phyloP scores from a whole-genome alignment of 2,329 filamentous ascomycete species.

The Malbranchea zuffiana region DNA sequence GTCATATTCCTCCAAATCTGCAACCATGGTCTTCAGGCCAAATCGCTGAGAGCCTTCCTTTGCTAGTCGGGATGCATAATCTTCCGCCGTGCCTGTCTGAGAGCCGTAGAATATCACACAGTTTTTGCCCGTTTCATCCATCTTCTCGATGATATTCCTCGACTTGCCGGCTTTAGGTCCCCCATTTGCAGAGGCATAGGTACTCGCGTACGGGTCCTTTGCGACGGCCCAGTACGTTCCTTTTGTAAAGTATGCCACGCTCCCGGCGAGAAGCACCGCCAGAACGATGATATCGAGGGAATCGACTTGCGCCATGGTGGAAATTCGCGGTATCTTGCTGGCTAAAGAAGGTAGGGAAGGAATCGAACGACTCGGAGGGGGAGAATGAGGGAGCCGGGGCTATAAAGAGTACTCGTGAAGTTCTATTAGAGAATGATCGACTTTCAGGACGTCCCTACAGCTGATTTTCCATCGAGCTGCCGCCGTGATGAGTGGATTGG shows the following conservation, averaged over 20 bases:
- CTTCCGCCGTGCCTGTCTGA: constrained; percentile 94
- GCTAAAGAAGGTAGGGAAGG: background rate
- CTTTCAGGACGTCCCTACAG: no score
- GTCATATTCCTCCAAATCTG: constrained; percentile 95
- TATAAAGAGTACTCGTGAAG: no score
- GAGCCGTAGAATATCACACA: constrained; percentile 98
- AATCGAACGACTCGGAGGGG: no score
- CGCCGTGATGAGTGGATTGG: no score
- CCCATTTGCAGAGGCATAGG: constrained; percentile 50
- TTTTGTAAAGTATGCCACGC: constrained; percentile 93
- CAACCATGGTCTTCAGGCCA: constrained; percentile 95
- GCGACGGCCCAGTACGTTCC: constrained; percentile 82
- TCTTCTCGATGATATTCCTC: constrained; percentile 85
- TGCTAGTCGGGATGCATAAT: constrained; percentile 89
- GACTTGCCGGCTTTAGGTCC: constrained; percentile 65
- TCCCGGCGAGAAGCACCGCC: constrained; percentile 70
- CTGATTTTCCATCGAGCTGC: no score
- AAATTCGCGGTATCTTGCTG: background rate
- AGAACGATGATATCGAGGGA: constrained; percentile 92
- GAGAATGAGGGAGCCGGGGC: no score
- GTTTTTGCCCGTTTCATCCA: constrained; percentile 93
- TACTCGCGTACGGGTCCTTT: constrained; percentile 77
- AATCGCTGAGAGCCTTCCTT: constrained; percentile 97
- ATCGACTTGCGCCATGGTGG: constrained; percentile 81
- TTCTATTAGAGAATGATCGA: no score